A percentile compares a stretch with the other conserved stretches of the same genome.
These are phyloP conservation scores for Coemansia umbellata DNA, from an alignment of 192 early-diverging fungal species.

Conservation along the genomic window DNA sequence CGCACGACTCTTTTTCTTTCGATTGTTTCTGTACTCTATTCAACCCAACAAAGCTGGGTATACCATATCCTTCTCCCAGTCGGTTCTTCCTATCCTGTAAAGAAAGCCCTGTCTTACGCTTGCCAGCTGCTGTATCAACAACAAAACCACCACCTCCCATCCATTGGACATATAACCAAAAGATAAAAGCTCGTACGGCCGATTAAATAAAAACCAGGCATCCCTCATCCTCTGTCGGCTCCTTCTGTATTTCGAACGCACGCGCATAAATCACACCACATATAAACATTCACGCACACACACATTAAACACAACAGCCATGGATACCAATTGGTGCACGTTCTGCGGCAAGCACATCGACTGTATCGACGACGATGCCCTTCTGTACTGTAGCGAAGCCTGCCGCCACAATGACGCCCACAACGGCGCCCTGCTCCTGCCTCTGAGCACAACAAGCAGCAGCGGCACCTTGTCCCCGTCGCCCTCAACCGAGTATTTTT, in stretches of 20 bases:
- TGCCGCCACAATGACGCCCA: conserved; percentile 28
- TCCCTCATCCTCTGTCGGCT: too few species aligned
- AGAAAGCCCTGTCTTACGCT: not conserved
- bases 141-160: not conserved
- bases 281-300: not conserved
- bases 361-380: conserved; percentile 39
- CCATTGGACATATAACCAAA: too few species aligned
- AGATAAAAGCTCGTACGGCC: too few species aligned
- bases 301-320: conserved; percentile 7
- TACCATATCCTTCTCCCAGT: too few species aligned
- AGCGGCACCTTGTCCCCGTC: conserved; percentile 1
- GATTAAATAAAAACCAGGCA: too few species aligned
- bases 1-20: too few species aligned
- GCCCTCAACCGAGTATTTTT: conserved; percentile 32
- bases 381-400: conserved; percentile 41
- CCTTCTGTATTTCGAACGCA: too few species aligned
- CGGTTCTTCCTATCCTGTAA: not conserved
- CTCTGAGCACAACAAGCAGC: not conserved
- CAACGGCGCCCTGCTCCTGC: too few species aligned
- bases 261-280: not conserved
- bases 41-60: too few species aligned
- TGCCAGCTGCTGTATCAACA: not conserved
- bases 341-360: conserved; percentile 50
- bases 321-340: conserved; percentile 51
- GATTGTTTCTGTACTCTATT: too few species aligned